Evolutionary conservation across 1,284 basidiomycete genomes (phyloP), one percentile per base, ranked within the genome.

Genomic region (Pterulicium gracile): DNA sequence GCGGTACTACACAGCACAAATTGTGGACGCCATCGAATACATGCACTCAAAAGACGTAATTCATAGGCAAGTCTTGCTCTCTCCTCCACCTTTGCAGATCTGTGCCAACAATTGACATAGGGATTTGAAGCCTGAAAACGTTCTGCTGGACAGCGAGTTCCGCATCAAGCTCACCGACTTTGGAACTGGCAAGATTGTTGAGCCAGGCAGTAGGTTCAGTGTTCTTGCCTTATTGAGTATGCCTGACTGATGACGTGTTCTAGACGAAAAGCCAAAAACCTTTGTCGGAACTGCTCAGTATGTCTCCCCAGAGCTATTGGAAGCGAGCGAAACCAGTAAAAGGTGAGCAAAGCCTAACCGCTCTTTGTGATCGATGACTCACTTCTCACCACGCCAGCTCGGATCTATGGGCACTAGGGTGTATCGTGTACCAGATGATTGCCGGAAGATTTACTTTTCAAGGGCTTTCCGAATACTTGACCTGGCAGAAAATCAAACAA

Each of bases 231-330:
- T 42, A 42, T 42, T 44, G 24, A 24, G 50, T 54, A 45, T 47
- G 51, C 27, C 35, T 49, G 40, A 49, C 17, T 52, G 52, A 43
- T 40, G 51, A 51, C 21, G 17, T 50, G 44, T 54, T 55, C 50
- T 52, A 74, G 73, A 62, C 46, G 68, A 75, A 54, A 67, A 72
- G 19, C 72, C 83, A 10, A 81, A 79, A 52, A 92, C 90, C 0
- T 98, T 96, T 64, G 96, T 98, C 18, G 95, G 95, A 7, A 96
- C 94, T 1, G 91, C 95, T 0, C 92, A 97, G 56, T 98, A 98
- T 59, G 88, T 97, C 49, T 85, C 88, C 7, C 95, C 95, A 0
- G 95, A 98, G 63, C 72, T 98, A 7, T 68, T 98, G 17, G 78
- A 84, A 48, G 75, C 77, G 42, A 84, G 85, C 52, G 77, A 79